A percentile compares a stretch with the other conserved stretches of the same genome.
Conservation (phyloP, 768 basidiomycete species). For the Lentinula sp. region DNA sequence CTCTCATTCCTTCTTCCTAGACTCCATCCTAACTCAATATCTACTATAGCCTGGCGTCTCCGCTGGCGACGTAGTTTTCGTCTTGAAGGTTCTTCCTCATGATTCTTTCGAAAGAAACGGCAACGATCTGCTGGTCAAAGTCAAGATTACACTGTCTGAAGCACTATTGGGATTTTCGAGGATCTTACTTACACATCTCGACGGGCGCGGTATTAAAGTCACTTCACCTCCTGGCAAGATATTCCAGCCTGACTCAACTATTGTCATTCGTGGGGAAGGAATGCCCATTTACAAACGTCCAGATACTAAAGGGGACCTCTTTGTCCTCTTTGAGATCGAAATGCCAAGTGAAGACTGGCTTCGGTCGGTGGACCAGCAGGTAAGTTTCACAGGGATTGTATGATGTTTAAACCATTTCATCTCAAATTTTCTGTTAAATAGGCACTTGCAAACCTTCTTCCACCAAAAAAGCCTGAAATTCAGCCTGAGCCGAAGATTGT, state of each 20-base stretch:
- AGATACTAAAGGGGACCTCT: constrained; percentile 73
- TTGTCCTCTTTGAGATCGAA: constrained; percentile 78
- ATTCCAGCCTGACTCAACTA: constrained; percentile 66
- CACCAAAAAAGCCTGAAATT: constrained; percentile 70
- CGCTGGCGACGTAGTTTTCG: constrained; percentile 88
- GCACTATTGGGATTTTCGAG: constrained; percentile 93
- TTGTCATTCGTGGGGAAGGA: constrained; percentile 78
- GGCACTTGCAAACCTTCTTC: constrained; percentile 62
- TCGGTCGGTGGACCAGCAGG: constrained; percentile 52
- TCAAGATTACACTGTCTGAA: constrained; percentile 88
- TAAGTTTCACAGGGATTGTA: constrained; percentile 19
- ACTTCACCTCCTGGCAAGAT: constrained; percentile 70
- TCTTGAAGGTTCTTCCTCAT: constrained; percentile 62
- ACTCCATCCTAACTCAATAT: constrained; percentile 8
- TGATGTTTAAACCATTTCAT: background rate
- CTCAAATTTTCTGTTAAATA: constrained; percentile 20
- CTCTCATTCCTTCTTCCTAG: background rate
- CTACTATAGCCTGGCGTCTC: constrained; percentile 70
- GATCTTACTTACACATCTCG: constrained; percentile 85
- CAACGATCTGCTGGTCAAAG: constrained; percentile 71
- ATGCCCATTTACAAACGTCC: constrained; percentile 75
- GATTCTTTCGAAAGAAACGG: constrained; percentile 80
- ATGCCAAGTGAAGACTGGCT: constrained; percentile 85
- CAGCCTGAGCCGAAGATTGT: constrained; percentile 68
- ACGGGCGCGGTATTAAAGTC: constrained; percentile 86